phyloP scores from a whole-genome alignment of 2,329 filamentous ascomycete genomes.

The Botrytis galanthina region DNA sequence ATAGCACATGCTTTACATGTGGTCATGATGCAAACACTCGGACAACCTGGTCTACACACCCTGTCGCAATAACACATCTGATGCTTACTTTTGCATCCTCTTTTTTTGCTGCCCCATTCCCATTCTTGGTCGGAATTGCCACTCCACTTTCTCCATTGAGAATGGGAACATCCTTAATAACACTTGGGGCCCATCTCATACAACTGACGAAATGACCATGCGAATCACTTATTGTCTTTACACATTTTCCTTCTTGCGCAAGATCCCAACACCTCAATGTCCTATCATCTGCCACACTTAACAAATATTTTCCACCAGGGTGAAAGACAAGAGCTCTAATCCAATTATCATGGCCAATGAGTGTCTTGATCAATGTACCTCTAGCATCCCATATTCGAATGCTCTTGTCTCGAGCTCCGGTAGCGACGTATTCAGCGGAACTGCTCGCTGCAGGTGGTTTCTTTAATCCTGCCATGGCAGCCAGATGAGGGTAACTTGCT shows the following conservation, averaged over 20 bases:
- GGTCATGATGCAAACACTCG: conserved; percentile 65
- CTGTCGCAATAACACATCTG: conserved; percentile 82
- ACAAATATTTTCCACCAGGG: conserved; percentile 84
- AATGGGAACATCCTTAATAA: conserved; percentile 57
- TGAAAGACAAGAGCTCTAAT: conserved; percentile 84
- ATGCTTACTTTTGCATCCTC: conserved; percentile 60
- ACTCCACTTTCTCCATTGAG: conserved; percentile 49
- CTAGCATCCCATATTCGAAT: conserved; percentile 87
- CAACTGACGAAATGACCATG: conserved; percentile 85
- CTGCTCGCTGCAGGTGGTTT: conserved; percentile 72
- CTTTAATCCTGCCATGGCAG: conserved; percentile 76
- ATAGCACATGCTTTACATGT: conserved; percentile 16
- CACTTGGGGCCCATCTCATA: conserved; percentile 80
- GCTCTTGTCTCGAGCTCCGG: conserved; percentile 84
- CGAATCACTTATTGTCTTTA: conserved; percentile 73
- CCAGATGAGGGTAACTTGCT: conserved; percentile 72
- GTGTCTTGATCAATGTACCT: conserved; percentile 78
- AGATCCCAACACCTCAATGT: conserved; percentile 93
- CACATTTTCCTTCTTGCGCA: conserved; percentile 83
- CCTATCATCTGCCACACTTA: conserved; percentile 87
- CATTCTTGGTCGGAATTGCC: conserved; percentile 24
- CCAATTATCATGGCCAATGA: conserved; percentile 93
- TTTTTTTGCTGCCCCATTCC: conserved; percentile 48
- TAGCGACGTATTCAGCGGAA: conserved; percentile 84
- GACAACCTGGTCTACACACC: conserved; percentile 78